A percentile compares a stretch with the other conserved stretches of the same genome.
phyloP scores from a whole-genome alignment of 1,139 yeast species.

The Debaryomycetaceae sp. region DNA sequence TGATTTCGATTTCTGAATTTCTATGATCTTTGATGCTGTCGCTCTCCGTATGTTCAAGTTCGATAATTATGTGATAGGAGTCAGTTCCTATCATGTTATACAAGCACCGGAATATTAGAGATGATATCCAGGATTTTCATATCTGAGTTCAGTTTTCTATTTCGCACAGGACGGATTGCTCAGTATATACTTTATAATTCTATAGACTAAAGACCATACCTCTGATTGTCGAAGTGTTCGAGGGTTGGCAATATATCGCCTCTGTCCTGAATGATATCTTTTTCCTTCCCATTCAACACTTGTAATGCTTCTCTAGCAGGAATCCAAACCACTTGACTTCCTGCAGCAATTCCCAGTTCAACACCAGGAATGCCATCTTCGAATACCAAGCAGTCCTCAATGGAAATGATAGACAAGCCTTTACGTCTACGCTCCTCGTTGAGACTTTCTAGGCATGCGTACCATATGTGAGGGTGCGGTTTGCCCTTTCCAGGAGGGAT shows the following conservation, averaged over 20 bases:
- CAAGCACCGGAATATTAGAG: neutral
- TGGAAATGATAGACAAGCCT: slow-evolving; percentile 46
- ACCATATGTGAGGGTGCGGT: slow-evolving; percentile 92
- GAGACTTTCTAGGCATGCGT: slow-evolving; percentile 66
- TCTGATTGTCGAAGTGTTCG: slow-evolving; percentile 48
- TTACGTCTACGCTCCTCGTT: slow-evolving; percentile 43
- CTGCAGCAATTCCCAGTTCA: slow-evolving; percentile 73
- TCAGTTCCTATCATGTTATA: slow-evolving; percentile 43
- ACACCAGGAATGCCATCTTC: slow-evolving; percentile 96
- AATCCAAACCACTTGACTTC: slow-evolving; percentile 87
- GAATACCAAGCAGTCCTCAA: slow-evolving; percentile 81
- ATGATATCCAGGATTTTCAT: neutral
- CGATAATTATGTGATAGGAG: slow-evolving; percentile 36
- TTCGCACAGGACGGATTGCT: too few relatives aligned
- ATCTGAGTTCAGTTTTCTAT: too few relatives aligned
- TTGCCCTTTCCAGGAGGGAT: slow-evolving; percentile 85
- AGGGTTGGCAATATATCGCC: slow-evolving; percentile 59
- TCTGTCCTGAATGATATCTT: slow-evolving; percentile 44
- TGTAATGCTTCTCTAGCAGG: slow-evolving; percentile 74
- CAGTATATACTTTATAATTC: neutral
- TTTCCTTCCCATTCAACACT: slow-evolving; percentile 43
- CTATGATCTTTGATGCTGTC: slow-evolving; percentile 26
- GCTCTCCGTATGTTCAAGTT: slow-evolving; percentile 12
- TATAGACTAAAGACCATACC: slow-evolving; percentile 31
- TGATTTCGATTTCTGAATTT: slow-evolving; percentile 27